Evolutionary conservation across 2,329 filamentous ascomycete genomes (phyloP), one percentile per base, ranked within the genome.

Genomic region (Lecanosticta acicola): DNA sequence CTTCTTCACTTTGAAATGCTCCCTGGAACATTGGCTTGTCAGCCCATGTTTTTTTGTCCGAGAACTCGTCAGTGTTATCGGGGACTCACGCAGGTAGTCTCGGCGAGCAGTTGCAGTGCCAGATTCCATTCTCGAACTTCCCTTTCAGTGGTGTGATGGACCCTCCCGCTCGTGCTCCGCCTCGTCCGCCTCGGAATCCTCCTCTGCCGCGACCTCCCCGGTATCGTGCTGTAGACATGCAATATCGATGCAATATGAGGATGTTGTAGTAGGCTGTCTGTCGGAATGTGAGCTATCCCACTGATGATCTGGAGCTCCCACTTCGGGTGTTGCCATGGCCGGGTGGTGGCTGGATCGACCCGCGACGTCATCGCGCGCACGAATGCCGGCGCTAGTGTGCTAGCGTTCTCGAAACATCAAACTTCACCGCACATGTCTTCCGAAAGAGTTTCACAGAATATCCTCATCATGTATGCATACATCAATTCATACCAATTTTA

Each of bases 1-100:
- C 50, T 81, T 83, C 59, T 78, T 80, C 1, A 74, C 73, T 55
- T 78, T 70, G 49, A 79, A 75, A 42, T 74, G 75, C 19, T 71
- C 67, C 2, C n/a, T n/a, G n/a, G n/a, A n/a, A n/a, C n/a, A n/a
- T n/a, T n/a, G n/a, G n/a, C n/a, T n/a, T n/a, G n/a, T n/a, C n/a
- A n/a, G n/a, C n/a, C n/a, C n/a, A n/a, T n/a, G n/a, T n/a, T n/a
- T n/a, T n/a, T n/a, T n/a, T n/a, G n/a, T n/a, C n/a, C n/a, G n/a
- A n/a, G n/a, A n/a, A n/a, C n/a, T n/a, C n/a, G n/a, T n/a, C n/a
- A n/a, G n/a, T n/a, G n/a, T n/a, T n/a, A n/a, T n/a, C n/a, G 34
- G n/a, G n/a, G n/a, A n/a, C n/a, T n/a, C n/a, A n/a, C n/a, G 78
- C 78, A 14, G 74, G 75, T 2, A 75, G 66, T 16, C 74, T 70